A percentile compares a stretch with the other conserved stretches of the same genome.
Evolutionary conservation across 2,329 filamentous ascomycete species (phyloP).

Genomic region (Cylindrodendrum hubeiense): DNA sequence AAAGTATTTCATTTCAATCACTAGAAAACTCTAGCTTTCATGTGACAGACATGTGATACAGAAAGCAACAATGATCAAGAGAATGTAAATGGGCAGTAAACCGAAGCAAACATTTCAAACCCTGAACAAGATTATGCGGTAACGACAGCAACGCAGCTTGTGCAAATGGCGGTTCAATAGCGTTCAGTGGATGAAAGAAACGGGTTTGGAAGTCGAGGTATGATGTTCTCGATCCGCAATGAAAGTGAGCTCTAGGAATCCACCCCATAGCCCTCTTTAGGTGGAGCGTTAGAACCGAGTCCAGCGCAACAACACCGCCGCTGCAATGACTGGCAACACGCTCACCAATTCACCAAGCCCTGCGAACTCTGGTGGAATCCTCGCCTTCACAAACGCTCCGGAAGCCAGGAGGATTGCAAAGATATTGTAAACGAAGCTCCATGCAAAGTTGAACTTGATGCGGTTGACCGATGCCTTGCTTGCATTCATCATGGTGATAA

Average conservation of each 20-base stretch:
- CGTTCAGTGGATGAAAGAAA: neutral
- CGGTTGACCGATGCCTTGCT: constrained; percentile 58
- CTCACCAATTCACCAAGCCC: constrained; percentile 81
- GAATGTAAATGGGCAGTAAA: neutral
- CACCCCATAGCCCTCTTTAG: neutral
- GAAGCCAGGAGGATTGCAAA: constrained; percentile 75
- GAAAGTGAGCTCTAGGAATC: constrained; percentile 19
- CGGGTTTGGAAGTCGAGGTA: neutral
- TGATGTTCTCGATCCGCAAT: neutral
- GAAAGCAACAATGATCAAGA: neutral
- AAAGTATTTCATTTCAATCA: too few relatives aligned
- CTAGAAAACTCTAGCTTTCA: too few relatives aligned
- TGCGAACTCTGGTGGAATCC: constrained; percentile 71
- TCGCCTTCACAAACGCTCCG: constrained; percentile 70
- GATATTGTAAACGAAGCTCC: constrained; percentile 78
- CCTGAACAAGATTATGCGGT: neutral
- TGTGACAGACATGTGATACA: neutral
- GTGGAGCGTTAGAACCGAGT: constrained; percentile 35
- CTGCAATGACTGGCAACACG: constrained; percentile 74
- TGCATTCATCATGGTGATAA: constrained; percentile 70
- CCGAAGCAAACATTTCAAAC: too few relatives aligned
- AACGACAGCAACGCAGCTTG: constrained; percentile 28
- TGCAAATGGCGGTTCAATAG: constrained; percentile 4
- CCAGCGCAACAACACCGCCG: constrained; percentile 43
- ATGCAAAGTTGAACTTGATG: constrained; percentile 77